Percentiles rank a stretch among this genome's conserved stretches.
phyloP scores from a whole-genome alignment of 306 rosid species.

The Dalbergia cultrata region DNA sequence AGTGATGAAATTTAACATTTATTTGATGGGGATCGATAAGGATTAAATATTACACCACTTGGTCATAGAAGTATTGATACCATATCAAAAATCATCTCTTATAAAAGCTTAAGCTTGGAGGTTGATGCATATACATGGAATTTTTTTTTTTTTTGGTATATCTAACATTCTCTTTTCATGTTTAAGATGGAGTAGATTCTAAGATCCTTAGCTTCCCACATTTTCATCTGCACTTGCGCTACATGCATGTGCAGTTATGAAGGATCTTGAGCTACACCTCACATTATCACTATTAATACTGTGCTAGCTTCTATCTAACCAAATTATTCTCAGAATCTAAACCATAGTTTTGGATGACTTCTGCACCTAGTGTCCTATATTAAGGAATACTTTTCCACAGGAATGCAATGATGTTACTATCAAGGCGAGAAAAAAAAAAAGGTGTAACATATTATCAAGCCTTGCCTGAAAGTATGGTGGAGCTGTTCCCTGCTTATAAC shows the following conservation, averaged over 20 bases:
- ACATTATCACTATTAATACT: no score
- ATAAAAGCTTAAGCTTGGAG: no score
- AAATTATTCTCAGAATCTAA: not conserved
- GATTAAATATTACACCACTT: no score
- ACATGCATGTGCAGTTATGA: not conserved
- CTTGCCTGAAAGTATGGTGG: slow-evolving; percentile 78
- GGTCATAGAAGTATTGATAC: no score
- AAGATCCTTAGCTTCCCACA: not conserved
- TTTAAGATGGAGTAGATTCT: not conserved
- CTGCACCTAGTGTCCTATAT: not conserved
- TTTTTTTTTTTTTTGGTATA: no score
- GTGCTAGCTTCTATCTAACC: not conserved
- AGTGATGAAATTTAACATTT: no score
- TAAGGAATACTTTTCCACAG: not conserved
- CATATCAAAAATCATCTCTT: no score
- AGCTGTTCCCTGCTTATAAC: slow-evolving; percentile 72
- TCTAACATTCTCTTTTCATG: no score
- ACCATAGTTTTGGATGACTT: not conserved
- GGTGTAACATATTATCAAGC: slow-evolving; percentile 28
- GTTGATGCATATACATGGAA: no score
- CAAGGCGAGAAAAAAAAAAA: not conserved
- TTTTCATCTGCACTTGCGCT: not conserved
- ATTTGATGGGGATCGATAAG: no score
- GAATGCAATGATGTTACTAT: not conserved
- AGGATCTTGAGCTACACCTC: not conserved